Base-by-base conservation (phyloP, 331 rosid species). In the Erythrophleum ivorense region DNA sequence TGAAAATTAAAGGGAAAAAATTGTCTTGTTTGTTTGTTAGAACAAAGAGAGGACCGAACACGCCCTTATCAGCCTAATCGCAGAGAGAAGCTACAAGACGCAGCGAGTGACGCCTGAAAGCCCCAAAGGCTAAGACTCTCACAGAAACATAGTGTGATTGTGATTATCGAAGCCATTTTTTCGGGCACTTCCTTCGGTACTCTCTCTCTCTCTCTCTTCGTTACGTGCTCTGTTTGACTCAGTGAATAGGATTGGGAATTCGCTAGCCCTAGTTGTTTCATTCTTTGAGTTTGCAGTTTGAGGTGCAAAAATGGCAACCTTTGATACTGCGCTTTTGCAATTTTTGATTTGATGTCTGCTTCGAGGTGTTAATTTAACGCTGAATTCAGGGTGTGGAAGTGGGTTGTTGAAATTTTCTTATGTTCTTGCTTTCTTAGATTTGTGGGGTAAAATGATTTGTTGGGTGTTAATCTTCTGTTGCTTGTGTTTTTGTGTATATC, bases 11-110 rank as follows among this genome's bases (percentile, higher is more conserved):
- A 24, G 10, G 24, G 24, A 64, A 2, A 59, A 59, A 64, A 2
- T 3, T 21, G 21, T 59, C 78, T 81, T 71, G 82, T 74, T 81
- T 41, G 78, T 63, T 66, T 63, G 75, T 73, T 0, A 7, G 18
- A 67, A 36, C 64, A 31, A 64, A 0, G 69, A 65, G 84, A 89
- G 84, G 78, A 78, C 88, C 97, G 78, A 85, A 87, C 87, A 82
- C 60, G 85, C 81, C 86, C 80, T 83, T 80, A 77, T 88, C 91
- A 77, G 9, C 79, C 83, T 69, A 86, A 16, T 75, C 80, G 54
- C 9, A 2, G 64, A 31, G 15, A 38, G 36, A 21, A 18, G 54
- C 16, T 19, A 68, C 36, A n/a, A 48, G 73, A 43, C 73, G 4
- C 73, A 2, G 16, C 36, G 19, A 68, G 54, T 68, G 73, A 43